phyloP scores from a whole-genome alignment of 2,329 filamentous ascomycete genomes.

The Colletotrichum sp. region DNA sequence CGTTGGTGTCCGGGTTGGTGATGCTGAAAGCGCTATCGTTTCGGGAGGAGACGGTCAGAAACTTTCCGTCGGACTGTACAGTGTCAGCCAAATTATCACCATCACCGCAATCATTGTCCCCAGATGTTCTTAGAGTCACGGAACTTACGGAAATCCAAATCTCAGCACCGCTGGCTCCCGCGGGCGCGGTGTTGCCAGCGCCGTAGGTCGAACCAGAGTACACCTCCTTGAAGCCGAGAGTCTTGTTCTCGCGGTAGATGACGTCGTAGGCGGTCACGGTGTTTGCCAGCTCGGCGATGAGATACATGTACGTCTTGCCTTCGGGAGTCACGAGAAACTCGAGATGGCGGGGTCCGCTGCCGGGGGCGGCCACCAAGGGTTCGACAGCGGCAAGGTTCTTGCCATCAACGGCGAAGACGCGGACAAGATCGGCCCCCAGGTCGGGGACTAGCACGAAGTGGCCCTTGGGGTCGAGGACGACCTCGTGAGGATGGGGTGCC shows the following conservation, averaged over 20 bases:
- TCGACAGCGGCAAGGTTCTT: slow-evolving; percentile 43
- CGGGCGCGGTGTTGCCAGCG: slow-evolving; percentile 41
- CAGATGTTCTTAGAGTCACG: not conserved
- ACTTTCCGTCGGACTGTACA: slow-evolving; percentile 60
- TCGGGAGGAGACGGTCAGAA: slow-evolving; percentile 72
- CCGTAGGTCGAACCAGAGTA: slow-evolving; percentile 56
- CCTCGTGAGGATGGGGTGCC: slow-evolving; percentile 66
- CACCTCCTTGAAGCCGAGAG: slow-evolving; percentile 49
- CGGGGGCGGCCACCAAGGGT: slow-evolving; percentile 49
- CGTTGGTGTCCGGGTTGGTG: slow-evolving; percentile 47
- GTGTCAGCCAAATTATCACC: not conserved
- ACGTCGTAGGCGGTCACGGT: slow-evolving; percentile 62
- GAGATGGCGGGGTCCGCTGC: slow-evolving; percentile 69
- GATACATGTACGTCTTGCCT: slow-evolving; percentile 58
- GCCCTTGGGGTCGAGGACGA: slow-evolving; percentile 68
- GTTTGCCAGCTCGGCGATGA: slow-evolving; percentile 66
- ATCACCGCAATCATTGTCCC: not conserved
- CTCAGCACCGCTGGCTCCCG: slow-evolving; percentile 56
- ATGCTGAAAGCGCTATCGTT: slow-evolving; percentile 61
- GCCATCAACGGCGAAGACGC: slow-evolving; percentile 58
- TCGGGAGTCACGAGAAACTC: slow-evolving; percentile 54
- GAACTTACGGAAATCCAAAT: slow-evolving; percentile 61
- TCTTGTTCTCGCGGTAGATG: slow-evolving; percentile 47
- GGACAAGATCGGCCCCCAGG: slow-evolving; percentile 67
- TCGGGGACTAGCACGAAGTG: slow-evolving; percentile 69